A percentile compares a stretch with the other conserved stretches of the same genome.
These are phyloP conservation scores for Arthrobotrys pseudoclavata DNA, from an alignment of 2,329 filamentous ascomycete genomes.

Conservation along the genomic window DNA sequence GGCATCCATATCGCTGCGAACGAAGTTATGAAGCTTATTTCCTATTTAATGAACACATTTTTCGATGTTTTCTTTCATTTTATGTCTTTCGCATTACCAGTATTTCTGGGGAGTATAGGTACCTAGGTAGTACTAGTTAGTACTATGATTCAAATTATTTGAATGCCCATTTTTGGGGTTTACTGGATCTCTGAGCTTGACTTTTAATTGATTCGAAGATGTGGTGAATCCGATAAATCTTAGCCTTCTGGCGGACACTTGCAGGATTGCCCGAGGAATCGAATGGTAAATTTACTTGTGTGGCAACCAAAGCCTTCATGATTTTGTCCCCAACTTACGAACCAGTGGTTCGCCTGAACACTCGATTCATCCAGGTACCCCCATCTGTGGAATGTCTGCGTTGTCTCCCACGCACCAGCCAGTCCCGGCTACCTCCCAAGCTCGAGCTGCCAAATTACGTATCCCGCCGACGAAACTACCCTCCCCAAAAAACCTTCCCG, in stretches of 20 bases:
- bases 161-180: background rate
- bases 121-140: slow-evolving; percentile 11
- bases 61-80: slow-evolving; percentile 12
- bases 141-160: slow-evolving; percentile 8
- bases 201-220: background rate
- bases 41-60: background rate
- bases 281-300: too few species aligned
- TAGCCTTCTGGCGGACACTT: too few species aligned
- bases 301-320: too few species aligned
- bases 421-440: background rate
- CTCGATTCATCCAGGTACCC: background rate
- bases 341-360: too few species aligned
- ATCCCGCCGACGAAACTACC: background rate
- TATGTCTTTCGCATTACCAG: background rate
- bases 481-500: too few species aligned
- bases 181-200: background rate
- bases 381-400: background rate
- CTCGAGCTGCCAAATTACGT: background rate
- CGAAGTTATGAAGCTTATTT: slow-evolving; percentile 8
- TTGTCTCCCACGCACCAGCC: slow-evolving; percentile 8
- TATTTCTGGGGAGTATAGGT: slow-evolving; percentile 9
- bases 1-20: background rate
- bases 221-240: too few species aligned
- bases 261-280: too few species aligned
- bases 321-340: too few species aligned